phyloP scores from a whole-genome alignment of 208 protist species.

The Acanthamoeba triangularis region DNA sequence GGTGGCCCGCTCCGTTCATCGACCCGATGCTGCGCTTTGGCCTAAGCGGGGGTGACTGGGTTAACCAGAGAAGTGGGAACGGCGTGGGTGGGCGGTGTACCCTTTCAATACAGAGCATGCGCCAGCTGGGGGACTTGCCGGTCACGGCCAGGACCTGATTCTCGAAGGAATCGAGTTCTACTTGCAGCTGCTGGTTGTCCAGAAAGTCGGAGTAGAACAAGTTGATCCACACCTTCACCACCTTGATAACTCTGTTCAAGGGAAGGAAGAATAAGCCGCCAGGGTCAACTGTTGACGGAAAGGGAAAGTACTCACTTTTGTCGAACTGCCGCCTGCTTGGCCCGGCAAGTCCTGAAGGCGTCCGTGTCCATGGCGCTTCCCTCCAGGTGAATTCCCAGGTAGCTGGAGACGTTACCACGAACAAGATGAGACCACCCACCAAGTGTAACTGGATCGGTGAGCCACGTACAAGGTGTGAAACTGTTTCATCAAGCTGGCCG shows the following conservation, averaged over 20 bases:
- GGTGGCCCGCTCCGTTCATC: neutral
- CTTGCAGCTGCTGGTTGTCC: neutral
- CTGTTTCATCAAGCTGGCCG: neutral
- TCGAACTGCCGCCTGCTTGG: neutral
- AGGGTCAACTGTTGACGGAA: neutral
- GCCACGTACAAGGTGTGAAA: neutral
- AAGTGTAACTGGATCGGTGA: neutral
- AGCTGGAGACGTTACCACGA: neutral
- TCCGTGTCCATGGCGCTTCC: neutral
- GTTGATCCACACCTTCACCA: neutral
- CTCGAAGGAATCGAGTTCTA: neutral
- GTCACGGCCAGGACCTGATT: neutral
- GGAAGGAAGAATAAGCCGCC: neutral
- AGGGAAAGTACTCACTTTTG: neutral
- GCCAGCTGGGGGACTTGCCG: slow-evolving; percentile 20
- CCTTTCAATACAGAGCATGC: neutral
- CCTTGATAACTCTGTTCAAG: neutral
- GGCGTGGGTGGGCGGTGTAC: neutral
- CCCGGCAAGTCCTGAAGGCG: neutral
- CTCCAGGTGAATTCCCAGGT: neutral
- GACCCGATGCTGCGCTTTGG: slow-evolving; percentile 22
- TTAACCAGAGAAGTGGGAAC: neutral
- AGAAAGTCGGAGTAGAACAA: slow-evolving; percentile 26
- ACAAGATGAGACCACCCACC: neutral
- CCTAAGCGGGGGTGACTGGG: too few species aligned